These are phyloP conservation scores for Xerocomellus chrysenteron DNA, from an alignment of 768 basidiomycete genomes.

Conservation along the genomic window DNA sequence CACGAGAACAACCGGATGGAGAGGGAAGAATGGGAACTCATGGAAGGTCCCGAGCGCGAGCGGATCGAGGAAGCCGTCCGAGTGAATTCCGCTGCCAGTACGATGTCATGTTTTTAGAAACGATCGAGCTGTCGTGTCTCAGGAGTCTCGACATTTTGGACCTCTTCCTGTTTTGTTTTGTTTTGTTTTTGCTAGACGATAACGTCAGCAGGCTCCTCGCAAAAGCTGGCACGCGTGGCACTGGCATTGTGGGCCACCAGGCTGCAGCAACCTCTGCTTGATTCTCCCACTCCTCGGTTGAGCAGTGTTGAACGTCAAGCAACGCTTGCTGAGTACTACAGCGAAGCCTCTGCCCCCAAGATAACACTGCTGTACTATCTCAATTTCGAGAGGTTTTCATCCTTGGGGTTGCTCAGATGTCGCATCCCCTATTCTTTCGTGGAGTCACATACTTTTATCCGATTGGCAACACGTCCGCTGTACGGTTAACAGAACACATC, in stretches of 20 bases:
- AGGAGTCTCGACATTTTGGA: too few relatives aligned
- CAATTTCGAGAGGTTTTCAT: neutral
- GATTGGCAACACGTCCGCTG: constrained; percentile 57
- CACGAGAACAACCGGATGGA: constrained; percentile 52
- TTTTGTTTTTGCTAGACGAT: too few relatives aligned
- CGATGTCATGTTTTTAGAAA: too few relatives aligned
- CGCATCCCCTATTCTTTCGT: constrained; percentile 24
- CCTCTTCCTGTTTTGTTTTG: too few relatives aligned
- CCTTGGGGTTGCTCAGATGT: constrained; percentile 14
- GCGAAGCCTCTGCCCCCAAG: neutral
- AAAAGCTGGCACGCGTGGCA: too few relatives aligned
- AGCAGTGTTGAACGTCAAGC: neutral
- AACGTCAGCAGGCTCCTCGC: too few relatives aligned
- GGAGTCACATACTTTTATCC: constrained; percentile 52
- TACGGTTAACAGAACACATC: constrained; percentile 47
- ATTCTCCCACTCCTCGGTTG: neutral
- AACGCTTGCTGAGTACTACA: neutral
- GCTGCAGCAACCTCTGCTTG: neutral
- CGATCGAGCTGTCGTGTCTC: too few relatives aligned
- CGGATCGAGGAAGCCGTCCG: constrained; percentile 51
- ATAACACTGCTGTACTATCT: neutral
- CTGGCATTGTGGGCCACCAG: too few relatives aligned
- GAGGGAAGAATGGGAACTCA: constrained; percentile 42
- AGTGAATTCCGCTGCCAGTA: too few relatives aligned
- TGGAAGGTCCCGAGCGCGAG: constrained; percentile 41